Evolutionary conservation across 78 protist genomes (phyloP).

Genomic region (Dictyostelium brefeldianum): DNA sequence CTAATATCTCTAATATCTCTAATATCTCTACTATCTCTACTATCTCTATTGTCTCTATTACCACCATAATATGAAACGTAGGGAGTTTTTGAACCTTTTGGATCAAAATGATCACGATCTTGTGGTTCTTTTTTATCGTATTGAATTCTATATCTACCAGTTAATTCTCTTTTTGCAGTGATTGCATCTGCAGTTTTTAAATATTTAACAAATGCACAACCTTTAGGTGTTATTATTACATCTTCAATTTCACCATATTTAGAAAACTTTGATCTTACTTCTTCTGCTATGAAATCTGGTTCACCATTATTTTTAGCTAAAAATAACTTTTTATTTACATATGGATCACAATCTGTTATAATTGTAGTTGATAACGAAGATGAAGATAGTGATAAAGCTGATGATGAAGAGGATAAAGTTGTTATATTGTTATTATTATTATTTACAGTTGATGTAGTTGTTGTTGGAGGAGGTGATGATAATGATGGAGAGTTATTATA

Average conservation of each 20-base stretch:
- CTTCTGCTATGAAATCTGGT: neutral
- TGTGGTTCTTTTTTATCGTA: constrained; percentile 30
- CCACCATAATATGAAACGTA: neutral
- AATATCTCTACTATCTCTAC: too few relatives aligned
- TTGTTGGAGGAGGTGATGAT: neutral
- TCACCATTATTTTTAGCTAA: neutral
- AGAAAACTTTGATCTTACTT: neutral
- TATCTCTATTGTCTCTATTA: neutral
- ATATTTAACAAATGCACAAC: neutral
- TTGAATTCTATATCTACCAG: constrained; percentile 16
- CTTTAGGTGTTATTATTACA: neutral
- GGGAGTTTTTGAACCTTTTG: neutral
- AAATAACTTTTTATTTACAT: constrained; percentile 37
- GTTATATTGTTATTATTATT: too few relatives aligned
- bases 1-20: too few relatives aligned
- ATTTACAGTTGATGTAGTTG: neutral
- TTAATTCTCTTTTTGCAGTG: constrained; percentile 1
- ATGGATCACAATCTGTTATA: constrained; percentile 18
- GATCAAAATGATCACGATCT: neutral
- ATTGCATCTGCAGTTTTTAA: constrained; percentile 17
- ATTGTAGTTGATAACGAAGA: neutral
- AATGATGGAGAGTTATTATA: neutral
- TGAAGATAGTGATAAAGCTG: neutral
- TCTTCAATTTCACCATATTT: constrained; percentile 10
- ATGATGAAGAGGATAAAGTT: neutral